Base-by-base conservation (phyloP, 225 moss, liverwort and hornwort genomes). In the Ulota crispa region DNA sequence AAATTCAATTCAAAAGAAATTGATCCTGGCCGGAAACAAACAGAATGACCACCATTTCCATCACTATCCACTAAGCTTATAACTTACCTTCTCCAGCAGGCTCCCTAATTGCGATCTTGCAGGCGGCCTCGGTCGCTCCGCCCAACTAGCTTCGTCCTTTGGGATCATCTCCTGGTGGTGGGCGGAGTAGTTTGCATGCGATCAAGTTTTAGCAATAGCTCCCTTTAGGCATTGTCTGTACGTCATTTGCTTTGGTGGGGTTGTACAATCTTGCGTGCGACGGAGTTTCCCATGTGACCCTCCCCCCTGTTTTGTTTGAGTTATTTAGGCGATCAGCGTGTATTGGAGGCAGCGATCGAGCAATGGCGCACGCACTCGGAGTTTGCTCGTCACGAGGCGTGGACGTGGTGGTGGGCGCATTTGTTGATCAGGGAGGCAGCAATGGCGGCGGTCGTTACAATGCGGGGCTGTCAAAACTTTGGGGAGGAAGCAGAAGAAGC, bases 301-400 rank as follows among this genome's bases (percentile, higher is more conserved):
- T 63, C 8, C 7, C 18, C n/a, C 12, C 60, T 60, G n/a, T 14
- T 61, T 76, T 50, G 1, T 18, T 14, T 8, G 61, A 43, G 9
- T 19, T 30, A 21, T 0, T 77, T n/a, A 45, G 63, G n/a, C 6
- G 50, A 50, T 10, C 26, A 57, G 24, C 11, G 21, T 66, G 36
- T n/a, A 34, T 65, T 37, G 53, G 30, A 26, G 64, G 19, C 20
- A 1, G 28, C 16, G 76, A 55, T 31, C 53, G 14, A 65, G 57
- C 45, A 37, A 87, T 88, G 87, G 87, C 85, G 70, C 75, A 39
- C 20, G 75, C 47, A 45, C 73, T 84, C 8, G 85, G 85, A 64
- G 71, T 82, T 21, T 79, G 79, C 73, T 52, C 23, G 69, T 41
- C 50, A 1, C 67, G 72, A 28, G 73, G 57, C 24, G 28, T 32